A percentile compares a stretch with the other conserved stretches of the same genome.
phyloP scores from a whole-genome alignment of 106 monocot genomes.

The Apostasia ramifera region DNA sequence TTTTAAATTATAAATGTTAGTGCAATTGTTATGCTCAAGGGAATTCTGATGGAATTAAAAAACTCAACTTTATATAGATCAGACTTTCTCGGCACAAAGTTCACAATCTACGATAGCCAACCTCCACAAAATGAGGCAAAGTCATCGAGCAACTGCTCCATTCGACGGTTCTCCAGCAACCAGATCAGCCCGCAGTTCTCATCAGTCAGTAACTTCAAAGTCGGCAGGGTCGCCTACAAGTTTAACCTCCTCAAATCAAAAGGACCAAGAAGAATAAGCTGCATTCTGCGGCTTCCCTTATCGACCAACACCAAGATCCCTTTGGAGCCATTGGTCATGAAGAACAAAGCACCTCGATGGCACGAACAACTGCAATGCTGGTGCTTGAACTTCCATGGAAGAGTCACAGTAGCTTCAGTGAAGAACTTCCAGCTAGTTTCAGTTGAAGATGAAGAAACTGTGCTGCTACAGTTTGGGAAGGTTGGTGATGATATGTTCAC shows the following conservation, averaged over 20 bases:
- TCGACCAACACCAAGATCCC: background rate
- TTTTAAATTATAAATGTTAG: too few species aligned
- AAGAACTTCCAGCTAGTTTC: conserved; percentile 78
- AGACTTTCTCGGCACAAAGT: conserved; percentile 66
- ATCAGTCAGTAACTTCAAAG: conserved; percentile 44
- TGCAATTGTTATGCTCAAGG: too few species aligned
- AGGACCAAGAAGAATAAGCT: conserved; percentile 72
- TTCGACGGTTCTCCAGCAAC: conserved; percentile 54
- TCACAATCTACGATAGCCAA: conserved; percentile 56
- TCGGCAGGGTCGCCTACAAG: conserved; percentile 55
- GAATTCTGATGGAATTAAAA: background rate
- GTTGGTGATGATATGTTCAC: conserved; percentile 68
- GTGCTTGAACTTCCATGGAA: conserved; percentile 79
- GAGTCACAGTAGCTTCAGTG: conserved; percentile 70
- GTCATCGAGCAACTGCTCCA: conserved; percentile 30
- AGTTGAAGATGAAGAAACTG: conserved; percentile 41
- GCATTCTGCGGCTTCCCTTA: conserved; percentile 27
- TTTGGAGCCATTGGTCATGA: conserved; percentile 15
- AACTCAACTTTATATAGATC: conserved; percentile 24
- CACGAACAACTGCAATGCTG: conserved; percentile 82
- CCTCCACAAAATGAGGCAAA: conserved; percentile 50
- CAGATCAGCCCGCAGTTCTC: conserved; percentile 60
- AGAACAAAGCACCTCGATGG: conserved; percentile 72
- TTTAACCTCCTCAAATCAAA: conserved; percentile 66
- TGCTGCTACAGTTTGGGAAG: conserved; percentile 74